A percentile compares a stretch with the other conserved stretches of the same genome.
phyloP scores from a whole-genome alignment of 208 protist species.

The Lotmaria passim region DNA sequence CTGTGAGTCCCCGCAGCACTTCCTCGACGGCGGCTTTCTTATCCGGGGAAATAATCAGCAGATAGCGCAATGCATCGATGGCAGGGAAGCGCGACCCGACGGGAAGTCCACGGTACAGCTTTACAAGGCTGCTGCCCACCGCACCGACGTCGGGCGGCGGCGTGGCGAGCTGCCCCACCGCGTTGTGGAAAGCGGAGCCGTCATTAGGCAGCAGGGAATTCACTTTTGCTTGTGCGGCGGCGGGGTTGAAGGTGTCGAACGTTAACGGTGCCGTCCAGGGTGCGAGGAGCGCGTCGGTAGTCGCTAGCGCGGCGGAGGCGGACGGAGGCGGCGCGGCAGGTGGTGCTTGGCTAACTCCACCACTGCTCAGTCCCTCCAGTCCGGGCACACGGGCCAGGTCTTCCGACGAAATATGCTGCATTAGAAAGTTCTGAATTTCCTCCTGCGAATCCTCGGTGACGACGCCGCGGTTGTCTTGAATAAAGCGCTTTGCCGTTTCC shows the following conservation, averaged over 20 bases:
- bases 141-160: background rate
- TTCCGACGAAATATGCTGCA: conserved; percentile 56
- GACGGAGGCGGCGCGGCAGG: background rate
- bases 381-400: conserved; percentile 47
- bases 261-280: conserved; percentile 21
- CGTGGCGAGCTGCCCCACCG: conserved; percentile 2
- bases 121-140: conserved; percentile 18
- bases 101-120: conserved; percentile 28
- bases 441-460: conserved; percentile 90
- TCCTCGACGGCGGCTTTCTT: background rate
- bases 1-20: background rate
- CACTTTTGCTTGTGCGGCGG: conserved; percentile 60
- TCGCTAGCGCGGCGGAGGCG: background rate
- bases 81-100: conserved; percentile 41
- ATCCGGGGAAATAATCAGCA: conserved; percentile 10
- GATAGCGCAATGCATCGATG: conserved; percentile 40
- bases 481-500: conserved; percentile 90
- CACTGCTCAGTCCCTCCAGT: conserved; percentile 18
- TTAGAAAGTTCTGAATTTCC: conserved; percentile 93
- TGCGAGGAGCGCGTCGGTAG: conserved; percentile 14
- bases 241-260: conserved; percentile 62
- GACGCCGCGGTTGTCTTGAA: conserved; percentile 74
- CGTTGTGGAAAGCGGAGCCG: conserved; percentile 9
- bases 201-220: conserved; percentile 39
- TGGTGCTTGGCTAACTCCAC: conserved; percentile 1